Percentiles rank a stretch among this genome's conserved stretches.
These are phyloP conservation scores for Cladosporium cucumerinum DNA, from an alignment of 2,329 filamentous ascomycete genomes.

Conservation along the genomic window DNA sequence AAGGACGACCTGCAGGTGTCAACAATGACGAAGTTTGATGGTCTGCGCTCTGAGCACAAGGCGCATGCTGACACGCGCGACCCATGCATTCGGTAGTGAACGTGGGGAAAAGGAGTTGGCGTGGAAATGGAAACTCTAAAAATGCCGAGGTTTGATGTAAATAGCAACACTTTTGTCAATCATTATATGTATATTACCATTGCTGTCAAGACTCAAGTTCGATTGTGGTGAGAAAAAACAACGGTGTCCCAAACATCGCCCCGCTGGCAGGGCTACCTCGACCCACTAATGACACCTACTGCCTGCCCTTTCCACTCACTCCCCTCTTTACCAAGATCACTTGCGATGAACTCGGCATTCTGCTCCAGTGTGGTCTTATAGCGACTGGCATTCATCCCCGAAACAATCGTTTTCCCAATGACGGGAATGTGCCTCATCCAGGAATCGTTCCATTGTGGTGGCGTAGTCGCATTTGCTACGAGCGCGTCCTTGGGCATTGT, in stretches of 20 bases:
- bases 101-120: background rate
- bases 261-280: background rate
- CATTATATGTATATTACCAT: background rate
- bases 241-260: background rate
- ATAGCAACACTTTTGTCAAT: no score
- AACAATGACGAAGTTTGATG: slow-evolving; percentile 7
- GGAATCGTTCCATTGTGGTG: slow-evolving; percentile 36
- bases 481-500: slow-evolving; percentile 20
- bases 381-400: slow-evolving; percentile 29
- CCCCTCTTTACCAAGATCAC: slow-evolving; percentile 35
- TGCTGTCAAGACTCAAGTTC: background rate
- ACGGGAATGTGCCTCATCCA: slow-evolving; percentile 34
- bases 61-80: background rate
- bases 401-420: slow-evolving; percentile 34
- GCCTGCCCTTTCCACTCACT: slow-evolving; percentile 35
- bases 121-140: slow-evolving; percentile 4
- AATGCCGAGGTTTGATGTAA: background rate
- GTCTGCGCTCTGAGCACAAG: background rate
- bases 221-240: background rate
- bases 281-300: slow-evolving; percentile 35
- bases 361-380: slow-evolving; percentile 41
- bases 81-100: background rate
- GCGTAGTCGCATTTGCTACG: slow-evolving; percentile 30
- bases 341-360: slow-evolving; percentile 43
- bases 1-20: slow-evolving; percentile 1